phyloP scores from a whole-genome alignment of 1,139 yeast genomes.

The Tardiomyces digboiensis region DNA sequence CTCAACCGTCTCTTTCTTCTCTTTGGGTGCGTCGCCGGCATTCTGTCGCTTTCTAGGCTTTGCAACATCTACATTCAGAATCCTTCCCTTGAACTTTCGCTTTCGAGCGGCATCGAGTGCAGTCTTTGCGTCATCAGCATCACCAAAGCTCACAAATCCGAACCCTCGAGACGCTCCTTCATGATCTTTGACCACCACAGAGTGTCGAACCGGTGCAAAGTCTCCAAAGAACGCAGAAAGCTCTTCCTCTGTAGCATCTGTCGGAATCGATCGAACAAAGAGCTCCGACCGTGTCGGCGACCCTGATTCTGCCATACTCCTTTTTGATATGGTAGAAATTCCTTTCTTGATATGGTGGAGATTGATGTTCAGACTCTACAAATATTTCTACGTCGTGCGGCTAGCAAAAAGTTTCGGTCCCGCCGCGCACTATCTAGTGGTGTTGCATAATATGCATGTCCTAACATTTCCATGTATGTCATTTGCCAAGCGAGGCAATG shows the following conservation, averaged over 20 bases:
- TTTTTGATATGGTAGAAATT: background rate
- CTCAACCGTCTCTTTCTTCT: slow-evolving; percentile 21
- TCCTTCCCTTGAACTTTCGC: slow-evolving; percentile 52
- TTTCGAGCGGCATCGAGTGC: slow-evolving; percentile 67
- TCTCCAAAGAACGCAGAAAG: slow-evolving; percentile 79
- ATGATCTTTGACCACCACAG: slow-evolving; percentile 78
- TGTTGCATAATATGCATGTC: no score
- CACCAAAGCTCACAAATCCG: slow-evolving; percentile 88
- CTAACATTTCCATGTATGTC: no score
- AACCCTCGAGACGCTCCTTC: slow-evolving; percentile 67
- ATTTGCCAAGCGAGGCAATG: background rate
- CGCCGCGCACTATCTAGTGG: no score
- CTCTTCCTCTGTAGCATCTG: slow-evolving; percentile 71
- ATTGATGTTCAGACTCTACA: no score
- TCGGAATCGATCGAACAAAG: slow-evolving; percentile 78
- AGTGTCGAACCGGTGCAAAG: slow-evolving; percentile 92
- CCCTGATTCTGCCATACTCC: background rate
- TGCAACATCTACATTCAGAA: slow-evolving; percentile 77
- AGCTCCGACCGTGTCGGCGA: slow-evolving; percentile 29
- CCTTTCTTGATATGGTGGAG: no score
- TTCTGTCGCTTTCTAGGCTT: slow-evolving; percentile 71
- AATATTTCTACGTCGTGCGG: no score
- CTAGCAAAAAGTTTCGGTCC: no score
- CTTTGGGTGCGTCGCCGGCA: background rate
- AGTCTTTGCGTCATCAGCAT: slow-evolving; percentile 72